Base-by-base conservation (phyloP, 192 early-diverging fungal genomes). In the Pilaira anomala region DNA sequence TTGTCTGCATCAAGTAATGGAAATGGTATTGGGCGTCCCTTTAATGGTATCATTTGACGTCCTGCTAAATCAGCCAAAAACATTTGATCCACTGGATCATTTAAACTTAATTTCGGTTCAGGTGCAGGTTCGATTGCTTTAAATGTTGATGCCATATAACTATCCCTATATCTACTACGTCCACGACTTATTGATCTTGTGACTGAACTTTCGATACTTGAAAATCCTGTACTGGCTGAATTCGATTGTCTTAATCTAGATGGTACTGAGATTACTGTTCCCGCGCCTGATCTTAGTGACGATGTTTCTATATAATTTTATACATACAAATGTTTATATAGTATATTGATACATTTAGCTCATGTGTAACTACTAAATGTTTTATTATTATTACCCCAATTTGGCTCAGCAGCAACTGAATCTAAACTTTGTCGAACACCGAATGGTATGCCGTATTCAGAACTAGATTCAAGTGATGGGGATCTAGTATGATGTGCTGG, bases 1-100 rank as follows among this genome's bases (percentile, higher is more conserved):
- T 41, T 52, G 24, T 48, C 65, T 1, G 26, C 12, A 48, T 81
- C 80, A 5, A 75, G 26, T 21, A 73, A 66, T 24, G 73, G 65
- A 48, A 73, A 73, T 21, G 76, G 75, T 9, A 82, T 73, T 2
- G 70, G 70, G 1, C 81, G 65, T 11, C 78, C 75, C 46, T 84
- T 76, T 13, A 85, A 72, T 1, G 83, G 83, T 40, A 76, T 63
- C 68, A 79, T 79, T 52, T 85, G 83, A 36, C 67, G 68, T 25
- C 83, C 83, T 3, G 78, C 78, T 22, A 85, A 39, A 41, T 81
- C 61, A 25, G 56, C 48, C 22, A 73, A 0, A 22, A 76, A 25
- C 29, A 52, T 58, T 11, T 66, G 41, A 18, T 68, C 54, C 3
- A 52, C 40, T 3, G 67, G 56, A 22, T 76, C 56, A 21, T 66